A percentile compares a stretch with the other conserved stretches of the same genome.
Conservation (phyloP, 805 yeast species). For the Ogataea methanolica region DNA sequence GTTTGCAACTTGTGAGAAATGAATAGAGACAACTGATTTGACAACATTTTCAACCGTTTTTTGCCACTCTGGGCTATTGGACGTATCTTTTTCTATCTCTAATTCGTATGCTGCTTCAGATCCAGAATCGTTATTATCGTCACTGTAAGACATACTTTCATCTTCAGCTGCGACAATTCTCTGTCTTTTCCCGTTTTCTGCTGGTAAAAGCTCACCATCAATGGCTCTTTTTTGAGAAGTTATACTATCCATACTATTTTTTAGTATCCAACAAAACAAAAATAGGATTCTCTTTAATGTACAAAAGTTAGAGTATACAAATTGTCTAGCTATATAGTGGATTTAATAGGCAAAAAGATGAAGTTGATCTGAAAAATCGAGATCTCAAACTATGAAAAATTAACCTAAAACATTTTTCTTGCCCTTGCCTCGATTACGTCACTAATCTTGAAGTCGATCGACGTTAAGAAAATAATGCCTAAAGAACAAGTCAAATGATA, state of each 20-base stretch:
- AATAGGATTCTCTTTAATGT: not conserved
- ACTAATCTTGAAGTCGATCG: not conserved
- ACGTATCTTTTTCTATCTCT: conserved; percentile 5
- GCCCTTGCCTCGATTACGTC: not conserved
- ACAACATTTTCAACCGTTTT: conserved; percentile 77
- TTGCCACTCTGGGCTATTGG: conserved; percentile 58
- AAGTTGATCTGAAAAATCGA: too few relatives aligned
- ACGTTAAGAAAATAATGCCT: not conserved
- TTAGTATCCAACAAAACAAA: too few relatives aligned
- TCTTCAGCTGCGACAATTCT: conserved; percentile 5
- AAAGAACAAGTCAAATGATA: not conserved
- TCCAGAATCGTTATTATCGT: not conserved
- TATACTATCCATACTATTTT: not conserved
- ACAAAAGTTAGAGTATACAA: not conserved
- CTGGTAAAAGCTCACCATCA: not conserved
- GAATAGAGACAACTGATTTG: conserved; percentile 81
- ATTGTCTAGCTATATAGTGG: not conserved
- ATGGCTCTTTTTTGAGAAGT: conserved; percentile 10
- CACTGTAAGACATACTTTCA: not conserved
- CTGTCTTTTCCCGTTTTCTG: conserved; percentile 1
- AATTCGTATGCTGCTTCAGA: conserved; percentile 7
- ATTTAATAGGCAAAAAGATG: conserved; percentile 3
- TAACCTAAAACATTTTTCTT: too few relatives aligned
- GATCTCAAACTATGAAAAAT: too few relatives aligned
- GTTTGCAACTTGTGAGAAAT: conserved; percentile 78